Evolutionary conservation across 345 rosid species (phyloP), one percentile per base, ranked within the genome.

Genomic region (Luvunga scandens): DNA sequence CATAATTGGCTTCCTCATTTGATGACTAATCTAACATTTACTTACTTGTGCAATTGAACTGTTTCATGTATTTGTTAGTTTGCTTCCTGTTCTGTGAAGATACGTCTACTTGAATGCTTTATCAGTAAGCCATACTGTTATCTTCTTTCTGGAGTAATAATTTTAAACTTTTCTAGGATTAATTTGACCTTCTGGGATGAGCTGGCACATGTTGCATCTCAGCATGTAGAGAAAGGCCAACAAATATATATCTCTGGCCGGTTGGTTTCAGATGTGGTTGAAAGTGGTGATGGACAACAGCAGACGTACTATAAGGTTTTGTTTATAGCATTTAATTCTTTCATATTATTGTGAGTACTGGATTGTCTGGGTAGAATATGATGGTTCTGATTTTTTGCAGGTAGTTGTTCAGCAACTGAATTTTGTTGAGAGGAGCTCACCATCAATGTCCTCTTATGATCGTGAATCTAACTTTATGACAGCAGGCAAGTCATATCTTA

Each of bases 141-240:
- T 14, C 9, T 24, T 78, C 36, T n/a, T 31, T 50, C 56, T 28
- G 48, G 31, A 66, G 50, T 81, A 71, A 42, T 3, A 36, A n/a
- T 77, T 28, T 13, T 45, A 28, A 22, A 45, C 48, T 75, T 66
- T 72, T 60, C 34, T 74, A 91, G 92, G 94, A 82, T 91, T 45
- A 85, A 81, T 81, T 82, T 89, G 88, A 84, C 92, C 21, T 91
- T 91, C 75, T 91, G 94, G 94, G 88, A 89, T 60, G 91, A 89
- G 73, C 66, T 89, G 71, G 92, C 94, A 16, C 83, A 81, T 38
- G 82, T 81, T 84, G 92, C 92, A 25, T 78, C 50, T 74, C 84
- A 82, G 73, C 86, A 91, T 81, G 84, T 91, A 30, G 80, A 87
- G 84, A 89, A 86, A 83, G 92, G 92, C 62, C 83, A 85, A 5